Conservation (phyloP, 768 basidiomycete species). For the Suillus bovinus region DNA sequence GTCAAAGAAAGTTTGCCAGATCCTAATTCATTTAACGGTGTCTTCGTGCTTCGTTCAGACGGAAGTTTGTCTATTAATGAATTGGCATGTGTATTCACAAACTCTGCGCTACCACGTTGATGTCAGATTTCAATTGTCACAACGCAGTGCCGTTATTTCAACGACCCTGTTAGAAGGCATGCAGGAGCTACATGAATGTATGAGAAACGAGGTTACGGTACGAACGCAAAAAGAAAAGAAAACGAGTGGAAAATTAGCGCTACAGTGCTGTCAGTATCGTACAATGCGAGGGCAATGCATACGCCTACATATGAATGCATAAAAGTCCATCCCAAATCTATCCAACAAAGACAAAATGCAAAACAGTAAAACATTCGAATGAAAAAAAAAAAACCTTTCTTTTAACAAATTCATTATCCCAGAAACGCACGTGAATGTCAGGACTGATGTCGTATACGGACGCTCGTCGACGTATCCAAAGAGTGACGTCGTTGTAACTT, state of each 20-base stretch:
- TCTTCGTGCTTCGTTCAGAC: neutral
- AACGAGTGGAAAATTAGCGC: slow-evolving; percentile 25
- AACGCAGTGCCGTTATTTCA: neutral
- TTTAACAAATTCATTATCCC: neutral
- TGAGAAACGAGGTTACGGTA: neutral
- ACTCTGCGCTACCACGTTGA: neutral
- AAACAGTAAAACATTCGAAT: neutral
- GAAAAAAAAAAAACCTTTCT: neutral
- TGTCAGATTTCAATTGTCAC: neutral
- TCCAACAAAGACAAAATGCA: neutral
- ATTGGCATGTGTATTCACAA: neutral
- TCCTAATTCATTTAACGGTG: neutral
- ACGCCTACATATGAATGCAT: slow-evolving; percentile 9
- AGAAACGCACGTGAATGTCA: neutral
- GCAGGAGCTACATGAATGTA: neutral
- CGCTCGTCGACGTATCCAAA: slow-evolving; percentile 29
- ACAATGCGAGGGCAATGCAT: neutral
- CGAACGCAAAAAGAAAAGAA: neutral
- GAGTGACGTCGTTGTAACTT: slow-evolving; percentile 54
- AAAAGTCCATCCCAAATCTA: neutral
- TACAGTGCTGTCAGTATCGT: slow-evolving; percentile 20
- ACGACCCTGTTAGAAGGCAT: neutral
- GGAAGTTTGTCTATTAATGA: neutral
- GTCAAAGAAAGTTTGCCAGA: slow-evolving; percentile 5
- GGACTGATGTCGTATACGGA: neutral